Evolutionary conservation across 2,329 filamentous ascomycete species (phyloP), one percentile per base, ranked within the genome.

Genomic region (Endothia cerciana): DNA sequence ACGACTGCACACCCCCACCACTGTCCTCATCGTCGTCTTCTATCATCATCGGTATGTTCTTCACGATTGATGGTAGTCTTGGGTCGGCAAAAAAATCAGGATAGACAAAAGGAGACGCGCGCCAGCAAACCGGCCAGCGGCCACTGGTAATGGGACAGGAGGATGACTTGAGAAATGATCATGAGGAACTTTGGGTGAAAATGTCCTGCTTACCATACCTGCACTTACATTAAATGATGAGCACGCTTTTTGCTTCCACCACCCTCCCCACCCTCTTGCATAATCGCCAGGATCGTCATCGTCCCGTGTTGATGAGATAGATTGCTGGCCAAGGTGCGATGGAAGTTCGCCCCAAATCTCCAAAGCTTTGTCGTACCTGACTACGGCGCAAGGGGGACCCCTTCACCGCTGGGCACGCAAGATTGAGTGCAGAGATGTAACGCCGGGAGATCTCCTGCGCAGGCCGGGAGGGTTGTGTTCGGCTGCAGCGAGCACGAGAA

Each of bases 401-500:
- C 47, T 38, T 30, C 25, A 47, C 51, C 49, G 19, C n/a, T 25
- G 17, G 22, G 30, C 19, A 28, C 49, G 11, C n/a, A 62, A 19
- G 22, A 15, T 28, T 55, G 33, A 13, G 43, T 43, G 62, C 22
- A 53, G 55, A 59, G 33, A 28, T 15, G 55, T 22, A n/a, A 28
- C 30, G 33, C 51, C 55, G n/a, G 43, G 8, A 43, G 36, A 51
- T 30, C 40, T n/a, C 5, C 5, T 43, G 10, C 19, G 57, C 28
- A 47, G 11, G 57, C 41, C 25, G 17, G 55, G n/a, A n/a, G n/a
- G 47, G n/a, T 49, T 51, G 59, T 30, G 43, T 51, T 49, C 22
- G 43, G 59, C 30, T 38, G 59, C 43, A 43, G 49, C 15, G 60
- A 49, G 47, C 43, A 38, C 25, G 59, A 22, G 30, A 58, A 40